Conservation (phyloP, 805 yeast species). For the Saccharomyces mikatae region DNA sequence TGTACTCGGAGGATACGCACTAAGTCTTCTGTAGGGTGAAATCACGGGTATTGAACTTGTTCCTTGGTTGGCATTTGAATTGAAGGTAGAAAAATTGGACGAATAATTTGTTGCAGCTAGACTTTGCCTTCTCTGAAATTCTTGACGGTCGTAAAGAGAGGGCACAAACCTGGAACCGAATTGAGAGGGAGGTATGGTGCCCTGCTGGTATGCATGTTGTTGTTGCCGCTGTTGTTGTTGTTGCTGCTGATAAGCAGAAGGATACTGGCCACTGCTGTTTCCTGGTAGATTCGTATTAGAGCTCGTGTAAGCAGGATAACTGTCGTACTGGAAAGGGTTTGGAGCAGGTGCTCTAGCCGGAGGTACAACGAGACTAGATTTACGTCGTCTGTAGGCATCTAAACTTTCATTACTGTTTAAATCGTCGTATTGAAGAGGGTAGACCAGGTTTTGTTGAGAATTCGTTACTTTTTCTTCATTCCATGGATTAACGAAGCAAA, state of each 20-base stretch:
- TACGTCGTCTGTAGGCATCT: slow-evolving; percentile 21
- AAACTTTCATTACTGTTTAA: slow-evolving; percentile 3
- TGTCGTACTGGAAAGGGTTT: slow-evolving; percentile 31
- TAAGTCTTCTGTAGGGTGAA: slow-evolving; percentile 22
- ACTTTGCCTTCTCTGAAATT: slow-evolving; percentile 33
- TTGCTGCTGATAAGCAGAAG: slow-evolving; percentile 4
- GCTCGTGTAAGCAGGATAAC: slow-evolving; percentile 2
- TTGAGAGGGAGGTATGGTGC: not conserved
- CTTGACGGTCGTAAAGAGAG: slow-evolving; percentile 17
- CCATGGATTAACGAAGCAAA: slow-evolving; percentile 23
- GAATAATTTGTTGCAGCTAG: slow-evolving; percentile 24
- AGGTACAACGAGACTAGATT: slow-evolving; percentile 33
- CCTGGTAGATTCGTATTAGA: slow-evolving; percentile 2
- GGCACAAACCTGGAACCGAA: slow-evolving; percentile 16
- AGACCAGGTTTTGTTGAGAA: slow-evolving; percentile 2
- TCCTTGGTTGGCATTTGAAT: slow-evolving; percentile 1
- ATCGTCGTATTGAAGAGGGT: not conserved
- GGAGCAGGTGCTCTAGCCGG: slow-evolving; percentile 42
- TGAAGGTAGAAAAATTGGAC: not conserved
- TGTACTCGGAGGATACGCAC: slow-evolving; percentile 18
- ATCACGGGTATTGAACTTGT: slow-evolving; percentile 7
- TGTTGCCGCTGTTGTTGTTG: slow-evolving; percentile 5
- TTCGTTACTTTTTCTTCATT: slow-evolving; percentile 3
- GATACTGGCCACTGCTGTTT: slow-evolving; percentile 3
- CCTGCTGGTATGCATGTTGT: slow-evolving; percentile 3